Base-by-base conservation (phyloP, 2,329 filamentous ascomycete genomes). In the Alternaria longipes region DNA sequence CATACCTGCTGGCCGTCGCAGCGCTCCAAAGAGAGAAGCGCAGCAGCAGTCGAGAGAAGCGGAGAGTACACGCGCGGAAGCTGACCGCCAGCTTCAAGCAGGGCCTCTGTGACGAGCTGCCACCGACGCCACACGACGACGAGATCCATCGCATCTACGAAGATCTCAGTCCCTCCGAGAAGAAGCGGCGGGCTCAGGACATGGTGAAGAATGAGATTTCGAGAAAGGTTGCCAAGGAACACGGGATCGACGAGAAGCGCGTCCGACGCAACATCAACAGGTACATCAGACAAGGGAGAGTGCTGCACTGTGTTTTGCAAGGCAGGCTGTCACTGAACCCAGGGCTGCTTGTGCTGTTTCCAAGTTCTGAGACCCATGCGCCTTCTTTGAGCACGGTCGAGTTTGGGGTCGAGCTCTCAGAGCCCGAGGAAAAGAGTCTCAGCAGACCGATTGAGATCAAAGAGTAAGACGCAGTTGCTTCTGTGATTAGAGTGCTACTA, bases 191-290 rank as follows among this genome's bases (percentile, higher is more conserved):
- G 14, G 60, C 60, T 40, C 12, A 0, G 3, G 53, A 60, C 12
- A 60, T 63, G 9, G 56, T 63, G 1, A 63, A 60, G 47, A 34
- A 63, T 30, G 30, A 63, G 30, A 56, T 63, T 45, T 45, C 3
- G 16, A 52, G 24, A 0, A 63, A 57, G 9, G 5, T 63, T 46
- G 16, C 7, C 16, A 12, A 54, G 9, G 26, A 32, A 28, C 42
- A 49, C n/a, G 14, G 32, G 6, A 26, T 28, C 1, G 30, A 60
- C 20, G 5, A 54, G 24, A 54, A 60, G 9, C 5, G 32, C 2
- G 41, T 63, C 36, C 16, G n/a, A 38, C 26, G 26, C 1, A 46
- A 50, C 30, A 60, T 63, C 2, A 63, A 50, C 4, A 60, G 22
- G 20, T 63, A 60, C 24, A 54, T 63, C 6, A 53, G 11, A 1